Conservation (phyloP, 2,329 filamentous ascomycete genomes). For the Cercospora zeina region DNA sequence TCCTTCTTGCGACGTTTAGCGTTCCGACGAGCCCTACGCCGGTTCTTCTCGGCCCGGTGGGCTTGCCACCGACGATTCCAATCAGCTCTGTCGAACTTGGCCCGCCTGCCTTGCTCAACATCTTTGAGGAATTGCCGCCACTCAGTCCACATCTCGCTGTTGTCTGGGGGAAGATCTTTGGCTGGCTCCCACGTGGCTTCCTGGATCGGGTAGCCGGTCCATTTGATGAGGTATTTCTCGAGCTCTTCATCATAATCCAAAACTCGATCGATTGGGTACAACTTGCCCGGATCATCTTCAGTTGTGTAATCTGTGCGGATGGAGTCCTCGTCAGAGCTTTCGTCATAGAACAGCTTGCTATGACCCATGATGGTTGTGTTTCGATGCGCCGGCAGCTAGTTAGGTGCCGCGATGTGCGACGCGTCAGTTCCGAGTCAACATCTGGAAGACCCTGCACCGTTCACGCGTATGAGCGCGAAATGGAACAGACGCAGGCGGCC, state of each 20-base stretch:
- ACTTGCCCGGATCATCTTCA: conserved; percentile 27
- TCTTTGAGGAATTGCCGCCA: conserved; percentile 32
- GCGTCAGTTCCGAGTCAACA: background rate
- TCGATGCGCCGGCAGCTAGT: background rate
- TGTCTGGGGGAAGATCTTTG: conserved; percentile 23
- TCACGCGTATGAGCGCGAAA: background rate
- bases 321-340: conserved; percentile 34
- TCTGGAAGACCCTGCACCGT: background rate
- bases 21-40: conserved; percentile 26
- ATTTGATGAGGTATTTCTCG: conserved; percentile 37
- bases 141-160: conserved; percentile 20
- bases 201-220: conserved; percentile 36
- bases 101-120: conserved; percentile 23
- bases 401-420: background rate
- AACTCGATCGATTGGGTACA: conserved; percentile 39
- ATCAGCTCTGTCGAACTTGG: conserved; percentile 31
- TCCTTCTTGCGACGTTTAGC: conserved; percentile 33
- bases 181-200: conserved; percentile 38
- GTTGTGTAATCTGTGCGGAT: conserved; percentile 35
- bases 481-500: background rate
- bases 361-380: background rate
- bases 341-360: conserved; percentile 17
- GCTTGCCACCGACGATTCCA: conserved; percentile 25
- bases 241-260: conserved; percentile 28
- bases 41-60: conserved; percentile 19